These are phyloP conservation scores for Panellus pusillus DNA, from an alignment of 768 basidiomycete species.

Conservation along the genomic window DNA sequence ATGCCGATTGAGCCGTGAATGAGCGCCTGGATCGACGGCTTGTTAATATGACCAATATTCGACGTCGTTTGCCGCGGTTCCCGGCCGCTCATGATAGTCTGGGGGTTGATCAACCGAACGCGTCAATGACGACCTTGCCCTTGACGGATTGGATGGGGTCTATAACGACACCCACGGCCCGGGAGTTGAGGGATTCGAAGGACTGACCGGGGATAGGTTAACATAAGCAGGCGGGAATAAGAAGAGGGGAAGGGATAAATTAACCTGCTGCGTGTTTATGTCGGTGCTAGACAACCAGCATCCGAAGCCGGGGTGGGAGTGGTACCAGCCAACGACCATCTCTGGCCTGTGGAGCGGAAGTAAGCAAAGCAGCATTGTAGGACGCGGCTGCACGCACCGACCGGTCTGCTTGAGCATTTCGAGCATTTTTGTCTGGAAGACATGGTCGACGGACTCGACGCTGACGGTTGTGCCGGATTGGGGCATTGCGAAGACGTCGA, in stretches of 20 bases:
- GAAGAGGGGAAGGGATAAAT: conserved; percentile 2
- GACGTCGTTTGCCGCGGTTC: conserved; percentile 97
- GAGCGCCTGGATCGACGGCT: conserved; percentile 97
- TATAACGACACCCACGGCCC: conserved; percentile 95
- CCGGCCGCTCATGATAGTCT: conserved; percentile 84
- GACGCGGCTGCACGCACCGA: conserved; percentile 47
- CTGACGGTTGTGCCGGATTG: conserved; percentile 97
- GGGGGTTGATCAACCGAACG: conserved; percentile 96
- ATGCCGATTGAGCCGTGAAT: conserved; percentile 97
- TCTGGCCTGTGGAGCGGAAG: conserved; percentile 61
- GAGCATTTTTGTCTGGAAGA: conserved; percentile 97
- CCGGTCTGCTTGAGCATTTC: conserved; percentile 99
- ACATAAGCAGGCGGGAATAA: conserved; percentile 8
- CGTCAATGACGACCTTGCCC: conserved; percentile 98
- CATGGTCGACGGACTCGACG: conserved; percentile 97
- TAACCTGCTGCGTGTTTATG: conserved; percentile 96
- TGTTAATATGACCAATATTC: conserved; percentile 98
- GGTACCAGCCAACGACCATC: conserved; percentile 99
- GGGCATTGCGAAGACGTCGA: conserved; percentile 99
- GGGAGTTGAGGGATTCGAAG: conserved; percentile 90
- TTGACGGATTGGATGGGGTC: conserved; percentile 99
- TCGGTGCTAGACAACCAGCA: conserved; percentile 99
- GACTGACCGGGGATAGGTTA: conserved; percentile 53
- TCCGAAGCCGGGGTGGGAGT: conserved; percentile 99
- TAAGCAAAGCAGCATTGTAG: conserved; percentile 10